These are phyloP conservation scores for Gaeumannomyces sp. DNA, from an alignment of 2,329 filamentous ascomycete species.

Conservation along the genomic window DNA sequence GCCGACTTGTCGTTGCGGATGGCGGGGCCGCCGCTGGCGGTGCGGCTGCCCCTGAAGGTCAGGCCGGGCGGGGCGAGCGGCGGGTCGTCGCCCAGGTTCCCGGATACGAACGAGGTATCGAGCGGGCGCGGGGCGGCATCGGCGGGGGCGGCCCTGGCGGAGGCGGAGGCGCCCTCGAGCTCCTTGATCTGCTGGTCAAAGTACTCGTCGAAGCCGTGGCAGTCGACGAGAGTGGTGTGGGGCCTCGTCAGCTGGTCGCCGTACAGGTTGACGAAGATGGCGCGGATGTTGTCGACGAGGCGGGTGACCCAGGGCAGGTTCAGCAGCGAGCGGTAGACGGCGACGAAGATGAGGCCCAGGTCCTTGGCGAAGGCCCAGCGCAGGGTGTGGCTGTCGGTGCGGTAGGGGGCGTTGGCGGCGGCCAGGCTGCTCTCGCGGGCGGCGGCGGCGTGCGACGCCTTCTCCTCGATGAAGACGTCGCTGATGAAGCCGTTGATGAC, in stretches of 20 bases:
- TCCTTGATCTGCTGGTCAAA: conserved; percentile 90
- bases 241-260: conserved; percentile 78
- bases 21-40: conserved; percentile 15
- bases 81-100: conserved; percentile 31
- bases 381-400: conserved; percentile 86
- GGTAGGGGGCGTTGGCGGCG: conserved; percentile 67
- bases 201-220: conserved; percentile 77
- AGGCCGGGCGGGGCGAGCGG: conserved; percentile 33
- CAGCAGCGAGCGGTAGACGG: conserved; percentile 91
- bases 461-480: conserved; percentile 97
- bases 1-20: conserved; percentile 40
- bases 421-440: conserved; percentile 55
- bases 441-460: conserved; percentile 52
- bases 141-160: conserved; percentile 16
- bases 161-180: conserved; percentile 54
- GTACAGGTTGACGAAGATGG: conserved; percentile 86
- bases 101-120: conserved; percentile 29
- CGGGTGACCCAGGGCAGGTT: conserved; percentile 97
- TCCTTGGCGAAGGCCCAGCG: conserved; percentile 94
- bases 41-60: conserved; percentile 31
- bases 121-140: conserved; percentile 18
- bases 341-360: conserved; percentile 90
- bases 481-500: conserved; percentile 92
- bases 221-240: conserved; percentile 72
- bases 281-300: conserved; percentile 89